Conservation (phyloP, 208 protist species). For the Crithidia fasciculata region DNA sequence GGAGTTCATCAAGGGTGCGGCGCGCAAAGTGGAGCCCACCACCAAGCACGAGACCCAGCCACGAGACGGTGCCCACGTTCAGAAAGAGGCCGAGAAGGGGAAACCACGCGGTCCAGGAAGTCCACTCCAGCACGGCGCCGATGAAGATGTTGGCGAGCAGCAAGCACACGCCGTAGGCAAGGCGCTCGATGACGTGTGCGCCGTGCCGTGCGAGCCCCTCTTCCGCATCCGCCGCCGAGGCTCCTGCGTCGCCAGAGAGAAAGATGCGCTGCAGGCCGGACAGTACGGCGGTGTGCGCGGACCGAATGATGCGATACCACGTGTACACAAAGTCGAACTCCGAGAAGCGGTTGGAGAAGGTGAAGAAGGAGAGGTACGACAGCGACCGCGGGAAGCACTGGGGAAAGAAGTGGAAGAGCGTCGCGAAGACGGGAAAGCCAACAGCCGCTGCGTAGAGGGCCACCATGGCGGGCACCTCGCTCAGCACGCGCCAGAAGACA, state of each 20-base stretch:
- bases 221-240: background rate
- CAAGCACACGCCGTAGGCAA: conserved; percentile 19
- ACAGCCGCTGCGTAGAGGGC: conserved; percentile 20
- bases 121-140: conserved; percentile 17
- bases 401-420: conserved; percentile 18
- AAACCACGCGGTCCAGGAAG: conserved; percentile 19
- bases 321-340: conserved; percentile 21
- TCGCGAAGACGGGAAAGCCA: conserved; percentile 19
- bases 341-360: background rate
- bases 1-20: background rate
- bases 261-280: conserved; percentile 12
- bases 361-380: conserved; percentile 23
- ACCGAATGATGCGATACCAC: conserved; percentile 15
- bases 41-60: background rate
- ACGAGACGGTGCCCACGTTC: conserved; percentile 1
- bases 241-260: background rate
- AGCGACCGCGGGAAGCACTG: conserved; percentile 18
- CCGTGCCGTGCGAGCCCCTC: background rate
- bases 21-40: conserved; percentile 6
- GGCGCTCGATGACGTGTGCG: conserved; percentile 7
- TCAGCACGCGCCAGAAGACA: conserved; percentile 17
- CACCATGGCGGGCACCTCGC: conserved; percentile 16
- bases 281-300: background rate
- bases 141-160: conserved; percentile 24
- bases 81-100: conserved; percentile 9